These are phyloP conservation scores for Naganishia sp. DNA, from an alignment of 1,284 basidiomycete species.

Conservation along the genomic window DNA sequence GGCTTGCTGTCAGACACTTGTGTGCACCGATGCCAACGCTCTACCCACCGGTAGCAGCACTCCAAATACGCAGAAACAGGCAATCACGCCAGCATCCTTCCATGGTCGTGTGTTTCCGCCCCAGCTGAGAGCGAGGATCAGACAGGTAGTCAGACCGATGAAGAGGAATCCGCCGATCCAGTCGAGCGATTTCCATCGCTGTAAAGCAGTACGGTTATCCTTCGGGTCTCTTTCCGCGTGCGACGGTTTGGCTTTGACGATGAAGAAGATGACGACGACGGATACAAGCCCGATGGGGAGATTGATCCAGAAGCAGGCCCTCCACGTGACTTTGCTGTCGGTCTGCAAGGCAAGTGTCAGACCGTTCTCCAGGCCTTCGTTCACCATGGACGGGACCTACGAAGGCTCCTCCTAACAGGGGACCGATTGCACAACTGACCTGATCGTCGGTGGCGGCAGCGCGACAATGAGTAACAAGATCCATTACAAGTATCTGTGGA, in stretches of 20 bases:
- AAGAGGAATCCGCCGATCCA: constrained; percentile 54
- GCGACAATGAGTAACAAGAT: background rate
- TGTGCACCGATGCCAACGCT: background rate
- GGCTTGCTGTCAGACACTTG: too few species aligned
- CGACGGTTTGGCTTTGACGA: constrained; percentile 42
- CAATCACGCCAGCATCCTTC: constrained; percentile 40
- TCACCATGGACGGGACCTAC: constrained; percentile 43
- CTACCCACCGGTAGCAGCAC: constrained; percentile 37
- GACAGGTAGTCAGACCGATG: constrained; percentile 52
- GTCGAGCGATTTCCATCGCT: constrained; percentile 47
- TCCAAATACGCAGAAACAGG: constrained; percentile 50
- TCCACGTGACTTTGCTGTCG: constrained; percentile 51
- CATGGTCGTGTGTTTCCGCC: constrained; percentile 57
- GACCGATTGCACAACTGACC: constrained; percentile 43
- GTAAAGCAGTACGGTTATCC: constrained; percentile 17
- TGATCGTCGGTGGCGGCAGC: background rate
- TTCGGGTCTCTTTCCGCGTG: constrained; percentile 26
- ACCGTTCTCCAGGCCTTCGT: too few species aligned
- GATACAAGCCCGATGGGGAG: constrained; percentile 50
- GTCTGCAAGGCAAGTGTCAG: background rate
- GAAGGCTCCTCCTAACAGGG: constrained; percentile 55
- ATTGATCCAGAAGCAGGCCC: constrained; percentile 59
- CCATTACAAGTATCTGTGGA: constrained; percentile 11
- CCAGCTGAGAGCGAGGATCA: constrained; percentile 56
- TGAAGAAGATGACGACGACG: constrained; percentile 52